Evolutionary conservation across 148 eudicot species (phyloP).

Genomic region (Rhododendron williamsianum): DNA sequence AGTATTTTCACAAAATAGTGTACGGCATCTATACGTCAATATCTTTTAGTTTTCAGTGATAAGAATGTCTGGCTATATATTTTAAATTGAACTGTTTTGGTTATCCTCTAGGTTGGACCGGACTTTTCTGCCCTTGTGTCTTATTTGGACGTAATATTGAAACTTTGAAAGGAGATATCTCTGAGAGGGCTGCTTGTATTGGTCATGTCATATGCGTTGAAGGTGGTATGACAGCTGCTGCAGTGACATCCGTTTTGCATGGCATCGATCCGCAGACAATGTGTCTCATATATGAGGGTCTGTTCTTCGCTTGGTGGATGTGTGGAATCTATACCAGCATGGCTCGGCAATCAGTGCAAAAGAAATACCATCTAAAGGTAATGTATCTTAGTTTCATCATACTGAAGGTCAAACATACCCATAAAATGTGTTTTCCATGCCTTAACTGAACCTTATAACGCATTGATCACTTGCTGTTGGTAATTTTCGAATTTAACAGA

Average conservation of each 20-base stretch:
- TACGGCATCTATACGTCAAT: not conserved
- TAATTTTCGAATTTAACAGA: too few species aligned
- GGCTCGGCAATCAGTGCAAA: constrained; percentile 59
- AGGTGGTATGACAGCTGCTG: constrained; percentile 67
- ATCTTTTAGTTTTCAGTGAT: not conserved
- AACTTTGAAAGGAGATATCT: constrained; percentile 38
- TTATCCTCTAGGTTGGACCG: constrained; percentile 48
- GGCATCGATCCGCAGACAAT: constrained; percentile 63
- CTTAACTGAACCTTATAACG: not conserved
- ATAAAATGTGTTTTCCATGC: not conserved
- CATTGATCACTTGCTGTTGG: not conserved
- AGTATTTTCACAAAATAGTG: not conserved
- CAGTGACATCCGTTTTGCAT: constrained; percentile 31
- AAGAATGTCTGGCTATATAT: not conserved
- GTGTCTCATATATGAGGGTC: constrained; percentile 60
- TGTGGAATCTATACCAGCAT: constrained; percentile 77
- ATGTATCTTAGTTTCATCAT: not conserved
- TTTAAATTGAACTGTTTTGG: constrained; percentile 1
- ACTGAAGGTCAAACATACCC: not conserved
- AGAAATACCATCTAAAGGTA: constrained; percentile 73
- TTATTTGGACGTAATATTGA: constrained; percentile 72
- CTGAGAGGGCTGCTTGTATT: constrained; percentile 51
- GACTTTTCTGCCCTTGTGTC: constrained; percentile 74
- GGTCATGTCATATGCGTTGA: constrained; percentile 63
- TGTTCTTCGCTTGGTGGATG: constrained; percentile 82